Base-by-base conservation (phyloP, 257 asterid species). In the Nicotiana paniculata region DNA sequence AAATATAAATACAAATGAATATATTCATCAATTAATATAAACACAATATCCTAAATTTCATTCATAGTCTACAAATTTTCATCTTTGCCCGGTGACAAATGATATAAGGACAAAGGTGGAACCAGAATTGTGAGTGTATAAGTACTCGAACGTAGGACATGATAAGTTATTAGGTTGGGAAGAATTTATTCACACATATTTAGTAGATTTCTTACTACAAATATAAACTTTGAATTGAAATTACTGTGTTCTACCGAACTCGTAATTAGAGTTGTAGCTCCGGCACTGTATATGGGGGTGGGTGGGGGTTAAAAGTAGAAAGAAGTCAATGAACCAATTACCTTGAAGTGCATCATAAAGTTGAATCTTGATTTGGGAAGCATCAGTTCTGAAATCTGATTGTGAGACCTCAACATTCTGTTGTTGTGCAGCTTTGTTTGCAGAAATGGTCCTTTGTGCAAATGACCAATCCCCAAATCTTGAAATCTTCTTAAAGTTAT, bases 261-360 rank as follows among this genome's bases (percentile, higher is more conserved):
- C 30, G 30, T 28, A 28, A 28, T 4, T 35, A 35, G 1, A 35
- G 5, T 35, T 35, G 6, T 35, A 33, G 4, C 30, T 28, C 30
- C 30, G 30, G 1, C 30, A 28, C 30, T 28, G 30, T 28, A 28
- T 28, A 28, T 28, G 30, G 37, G 9, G 26, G 4, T 9, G 63
- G 15, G n/a, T 21, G 61, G 61, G 28, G 3, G 0, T 4, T 37
- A n/a, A 33, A 79, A 3, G 58, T 13, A 51, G 26, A 67, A 46
- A 63, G 28, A 51, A 78, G 2, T 3, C 2, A 26, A 57, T 3
- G 54, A 17, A 21, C 9, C 0, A n/a, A 77, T 65, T 81, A 95
- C 99, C 98, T 90, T 88, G 87, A 26, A 93, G 81, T 46, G 91
- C 88, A 86, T 84, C 83, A 79, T 83, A 84, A 54, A 95, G 93